Evolutionary conservation across 768 basidiomycete genomes (phyloP), one percentile per base, ranked within the genome.

Genomic region (Coprinopsis cinerea): DNA sequence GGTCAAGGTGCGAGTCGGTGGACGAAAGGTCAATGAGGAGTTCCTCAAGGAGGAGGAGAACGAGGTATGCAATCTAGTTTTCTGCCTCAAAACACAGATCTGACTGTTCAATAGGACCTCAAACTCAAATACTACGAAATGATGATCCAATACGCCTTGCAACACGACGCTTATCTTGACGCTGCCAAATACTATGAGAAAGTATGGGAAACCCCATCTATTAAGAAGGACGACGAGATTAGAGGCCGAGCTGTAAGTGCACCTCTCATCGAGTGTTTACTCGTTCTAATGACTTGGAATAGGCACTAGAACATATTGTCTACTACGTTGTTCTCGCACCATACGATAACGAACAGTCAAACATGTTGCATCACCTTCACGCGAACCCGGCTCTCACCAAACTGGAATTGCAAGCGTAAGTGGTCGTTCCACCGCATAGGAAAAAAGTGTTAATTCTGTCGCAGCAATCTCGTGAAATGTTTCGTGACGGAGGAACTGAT

Each of bases 121-220:
- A 98, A 97, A 74, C 79, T 97, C 60, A 92, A 90, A 61, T 98
- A 84, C 65, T 97, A 97, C 66, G 85, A 94, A 57, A 73, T 99
- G 53, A 95, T 98, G 90, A 94, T 98, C 48, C 88, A 93, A 67
- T 85, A 92, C 59, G 91, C 91, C 18, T 74, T 99, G 14, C 87
- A 89, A 55, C 79, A 86, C 55, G 80, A 78, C 53, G 78, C 83
- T 22, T 97, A 96, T 63, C 79, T 99, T 17, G 94, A 97, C 56
- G 92, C 89, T 5, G 92, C 92, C 32, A 94, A 95, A 64, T 84
- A 94, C 59, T 98, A 93, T 64, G 78, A 95, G 69, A 93, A 93
- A 62, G 87, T 99, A 34, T 98, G 93, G 91, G 93, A 96, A 63
- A 97, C 95, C 13, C 90, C 93, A 4, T 85, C 90, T 40, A 85